Evolutionary conservation across 108 stramenopile genomes (phyloP), one percentile per base, ranked within the genome.

Genomic region (Discostella pseudostelligera): DNA sequence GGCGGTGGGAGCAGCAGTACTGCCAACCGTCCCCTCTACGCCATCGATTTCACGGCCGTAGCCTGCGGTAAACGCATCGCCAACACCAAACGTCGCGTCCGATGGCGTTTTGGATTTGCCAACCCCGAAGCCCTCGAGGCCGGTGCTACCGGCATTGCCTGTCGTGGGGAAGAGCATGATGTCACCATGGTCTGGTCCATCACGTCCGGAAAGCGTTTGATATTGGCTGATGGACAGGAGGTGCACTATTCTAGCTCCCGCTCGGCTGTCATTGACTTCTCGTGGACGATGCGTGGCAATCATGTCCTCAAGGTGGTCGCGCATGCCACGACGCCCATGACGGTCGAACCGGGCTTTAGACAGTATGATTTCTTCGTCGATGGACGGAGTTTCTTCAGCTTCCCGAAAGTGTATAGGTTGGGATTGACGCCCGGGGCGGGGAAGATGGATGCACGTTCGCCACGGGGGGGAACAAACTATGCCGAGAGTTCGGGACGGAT

Each of bases 331-430:
- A 85, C 92, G 29, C 92, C 92, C 53, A 78, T 93, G 68, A 76
- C 70, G 13, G 80, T 84, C 19, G 79, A 74, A 22, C 89, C 92
- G 35, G 89, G 89, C 10, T 93, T 90, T 72, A 76, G 94, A 19
- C 94, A 95, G 73, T 95, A 95, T 68, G 94, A 95, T 76, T 87
- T 95, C 62, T 87, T 87, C 75, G 84, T 95, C 37, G 94, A 95
- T 72, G 94, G 94, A 1, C 81, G 88, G 66, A 80, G 76, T 54
- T 95, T 92, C 69, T 92, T 92, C 63, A 78, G 77, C 42, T 87
- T 95, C 60, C 94, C 94, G 32, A 92, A 95, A 68, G 89, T 95
- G 12, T 95, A 84, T 65, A 80, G 86, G 35, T 70, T 95, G 26
- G 94, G 93, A 22, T 53, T 92, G 37, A 74, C 85, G 56, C 71